A percentile compares a stretch with the other conserved stretches of the same genome.
These are phyloP conservation scores for Panellus pusillus DNA, from an alignment of 768 basidiomycete species.

Conservation along the genomic window DNA sequence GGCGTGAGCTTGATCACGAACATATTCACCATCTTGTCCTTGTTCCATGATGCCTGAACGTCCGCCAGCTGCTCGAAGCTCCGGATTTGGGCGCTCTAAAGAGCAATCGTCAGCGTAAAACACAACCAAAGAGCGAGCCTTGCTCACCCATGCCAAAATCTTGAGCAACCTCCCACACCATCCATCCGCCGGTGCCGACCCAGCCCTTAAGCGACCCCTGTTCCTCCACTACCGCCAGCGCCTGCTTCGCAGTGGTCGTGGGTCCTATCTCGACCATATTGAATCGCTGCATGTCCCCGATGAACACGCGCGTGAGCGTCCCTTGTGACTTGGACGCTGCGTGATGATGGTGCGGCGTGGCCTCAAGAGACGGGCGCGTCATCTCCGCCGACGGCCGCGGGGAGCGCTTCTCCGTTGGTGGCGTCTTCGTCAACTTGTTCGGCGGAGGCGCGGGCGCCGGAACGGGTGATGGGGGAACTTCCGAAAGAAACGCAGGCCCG, in stretches of 20 bases:
- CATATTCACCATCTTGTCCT: conserved; percentile 74
- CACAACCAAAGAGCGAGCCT: conserved; percentile 4
- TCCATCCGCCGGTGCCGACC: conserved; percentile 71
- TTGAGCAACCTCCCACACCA: conserved; percentile 84
- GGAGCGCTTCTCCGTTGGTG: neutral
- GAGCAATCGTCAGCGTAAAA: conserved; percentile 15
- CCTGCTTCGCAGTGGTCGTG: conserved; percentile 69
- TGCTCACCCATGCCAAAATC: conserved; percentile 89
- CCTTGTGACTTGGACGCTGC: conserved; percentile 29
- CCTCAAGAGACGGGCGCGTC: conserved; percentile 2
- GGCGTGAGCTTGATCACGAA: conserved; percentile 79
- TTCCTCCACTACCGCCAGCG: conserved; percentile 62
- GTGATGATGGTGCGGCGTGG: conserved; percentile 21
- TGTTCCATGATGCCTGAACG: conserved; percentile 86
- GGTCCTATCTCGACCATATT: conserved; percentile 71
- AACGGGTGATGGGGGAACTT: conserved; percentile 3
- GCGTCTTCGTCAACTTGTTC: conserved; percentile 16
- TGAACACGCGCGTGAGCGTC: conserved; percentile 71
- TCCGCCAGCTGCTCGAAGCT: conserved; percentile 83
- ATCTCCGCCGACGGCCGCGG: conserved; percentile 1
- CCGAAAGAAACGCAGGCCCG: conserved; percentile 5
- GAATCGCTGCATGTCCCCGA: conserved; percentile 75
- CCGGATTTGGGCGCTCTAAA: conserved; percentile 85
- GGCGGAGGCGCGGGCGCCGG: conserved; percentile 6
- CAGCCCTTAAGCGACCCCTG: conserved; percentile 68